Percentiles rank a stretch among this genome's conserved stretches.
Conservation (phyloP, 768 basidiomycete species). For the Rubroboletus satanas region DNA sequence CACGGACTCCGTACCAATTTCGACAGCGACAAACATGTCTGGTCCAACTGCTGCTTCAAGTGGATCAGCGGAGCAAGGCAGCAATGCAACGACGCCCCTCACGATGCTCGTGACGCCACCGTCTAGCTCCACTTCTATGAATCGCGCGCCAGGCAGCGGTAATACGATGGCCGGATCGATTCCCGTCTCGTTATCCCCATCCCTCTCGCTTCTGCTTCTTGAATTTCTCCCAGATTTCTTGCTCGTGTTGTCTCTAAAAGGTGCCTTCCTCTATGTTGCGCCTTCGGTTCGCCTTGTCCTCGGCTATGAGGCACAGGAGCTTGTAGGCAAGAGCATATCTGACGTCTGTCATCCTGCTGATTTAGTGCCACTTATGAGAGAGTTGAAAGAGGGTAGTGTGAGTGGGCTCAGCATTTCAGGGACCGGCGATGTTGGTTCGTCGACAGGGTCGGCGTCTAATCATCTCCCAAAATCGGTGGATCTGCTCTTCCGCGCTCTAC, state of each 20-base stretch:
- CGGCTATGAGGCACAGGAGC: constrained; percentile 82
- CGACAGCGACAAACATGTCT: constrained; percentile 37
- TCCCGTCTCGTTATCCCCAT: constrained; percentile 44
- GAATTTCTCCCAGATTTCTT: constrained; percentile 73
- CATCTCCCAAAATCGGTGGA: constrained; percentile 59
- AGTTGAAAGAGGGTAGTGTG: constrained; percentile 66
- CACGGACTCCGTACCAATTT: constrained; percentile 43
- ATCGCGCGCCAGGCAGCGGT: constrained; percentile 6
- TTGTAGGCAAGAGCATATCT: constrained; percentile 71
- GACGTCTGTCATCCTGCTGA: constrained; percentile 90
- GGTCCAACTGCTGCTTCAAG: constrained; percentile 20
- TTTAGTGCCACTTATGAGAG: constrained; percentile 84
- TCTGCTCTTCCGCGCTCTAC: constrained; percentile 78
- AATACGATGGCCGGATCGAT: constrained; percentile 29
- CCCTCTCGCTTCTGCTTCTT: constrained; percentile 46
- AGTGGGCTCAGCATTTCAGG: constrained; percentile 15
- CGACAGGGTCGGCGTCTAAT: constrained; percentile 5
- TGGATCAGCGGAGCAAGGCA: constrained; percentile 10
- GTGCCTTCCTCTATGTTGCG: constrained; percentile 87
- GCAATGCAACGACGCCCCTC: constrained; percentile 13
- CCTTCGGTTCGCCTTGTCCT: constrained; percentile 74
- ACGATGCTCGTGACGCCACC: constrained; percentile 19
- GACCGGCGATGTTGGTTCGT: constrained; percentile 15
- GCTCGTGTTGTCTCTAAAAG: constrained; percentile 89
- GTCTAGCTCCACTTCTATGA: constrained; percentile 14